A percentile compares a stretch with the other conserved stretches of the same genome.
Evolutionary conservation across 2,329 filamentous ascomycete species (phyloP).

Genomic region (Passalora sequoiae): DNA sequence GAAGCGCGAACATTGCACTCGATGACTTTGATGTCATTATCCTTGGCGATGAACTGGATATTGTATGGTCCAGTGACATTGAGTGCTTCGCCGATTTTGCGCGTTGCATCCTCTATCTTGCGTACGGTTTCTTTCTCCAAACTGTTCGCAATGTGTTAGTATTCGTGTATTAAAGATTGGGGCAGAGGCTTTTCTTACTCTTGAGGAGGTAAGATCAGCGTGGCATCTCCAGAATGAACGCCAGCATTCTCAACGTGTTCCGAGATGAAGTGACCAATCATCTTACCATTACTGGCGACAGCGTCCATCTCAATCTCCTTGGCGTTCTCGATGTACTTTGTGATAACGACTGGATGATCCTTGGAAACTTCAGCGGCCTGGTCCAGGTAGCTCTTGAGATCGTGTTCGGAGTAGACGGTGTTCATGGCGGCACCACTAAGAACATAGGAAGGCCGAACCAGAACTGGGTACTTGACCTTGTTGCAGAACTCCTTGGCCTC

Average conservation of each 20-base stretch:
- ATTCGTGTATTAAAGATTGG: too few relatives aligned
- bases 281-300: slow-evolving; percentile 80
- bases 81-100: slow-evolving; percentile 88
- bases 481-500: slow-evolving; percentile 85
- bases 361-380: slow-evolving; percentile 91
- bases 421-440: slow-evolving; percentile 98
- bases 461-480: slow-evolving; percentile 83
- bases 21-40: slow-evolving; percentile 99
- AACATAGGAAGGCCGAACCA: slow-evolving; percentile 94
- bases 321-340: slow-evolving; percentile 98
- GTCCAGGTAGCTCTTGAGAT: slow-evolving; percentile 79
- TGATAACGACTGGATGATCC: slow-evolving; percentile 96
- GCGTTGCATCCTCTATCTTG: slow-evolving; percentile 88
- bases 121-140: slow-evolving; percentile 64
- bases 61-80: slow-evolving; percentile 97
- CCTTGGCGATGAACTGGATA: slow-evolving; percentile 99
- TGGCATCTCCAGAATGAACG: slow-evolving; percentile 97
- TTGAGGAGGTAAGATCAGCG: slow-evolving; percentile 88
- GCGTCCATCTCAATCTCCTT: slow-evolving; percentile 99
- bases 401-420: slow-evolving; percentile 93
- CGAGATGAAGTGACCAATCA: slow-evolving; percentile 94
- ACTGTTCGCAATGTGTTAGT: too few relatives aligned
- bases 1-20: slow-evolving; percentile 98
- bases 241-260: slow-evolving; percentile 98
- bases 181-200: too few relatives aligned